Evolutionary conservation across 371 early-diverging fungal genomes (phyloP), one percentile per base, ranked within the genome.

Genomic region (Chytridiales sp.): DNA sequence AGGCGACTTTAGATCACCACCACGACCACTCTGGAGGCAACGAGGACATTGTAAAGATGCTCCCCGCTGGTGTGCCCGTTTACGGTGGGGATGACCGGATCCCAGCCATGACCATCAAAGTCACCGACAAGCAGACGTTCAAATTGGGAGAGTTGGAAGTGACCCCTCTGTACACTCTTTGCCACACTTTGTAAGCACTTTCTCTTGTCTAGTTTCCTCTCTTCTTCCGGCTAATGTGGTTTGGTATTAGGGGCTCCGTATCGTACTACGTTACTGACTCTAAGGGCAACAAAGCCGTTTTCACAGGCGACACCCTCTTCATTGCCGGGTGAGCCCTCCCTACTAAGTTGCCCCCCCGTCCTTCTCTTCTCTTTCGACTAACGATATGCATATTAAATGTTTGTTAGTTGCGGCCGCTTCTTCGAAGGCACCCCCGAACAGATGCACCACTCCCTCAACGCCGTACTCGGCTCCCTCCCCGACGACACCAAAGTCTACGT

Each of bases 381-480:
- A 6, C 26, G 5, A 48, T 49, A 19, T 39, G 11, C 26, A 66
- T 59, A 35, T 44, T 47, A 15, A 58, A n/a, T 4, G 24, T 52
- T 73, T 19, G 83, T 72, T 29, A 92, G 93, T 0, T 94, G 95
- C 62, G 97, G 97, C 4, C 77, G 90, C 26, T 90, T 97, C 71
- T 97, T 97, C 72, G 97, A 97, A 71, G 97, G 95, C 26, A 86
- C 86, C 0, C 81, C 93, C 0, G 68, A 76, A 22, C 85, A 94
- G 50, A 94, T 97, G 95, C 74, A 87, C 73, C 70, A 77, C 30
- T 87, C 90, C 4, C 75, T 96, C 36, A 68, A 79, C 26, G 73
- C 72, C 0, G 75, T 83, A 24, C 72, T 91, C 15, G 86, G 73
- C 0, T 74, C 74, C 31, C 70, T 97, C 30, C 95, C 94, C 0